Evolutionary conservation across 176 grass and related monocot genomes (phyloP).

Genomic region (Rhipidocladum racemiflorum): DNA sequence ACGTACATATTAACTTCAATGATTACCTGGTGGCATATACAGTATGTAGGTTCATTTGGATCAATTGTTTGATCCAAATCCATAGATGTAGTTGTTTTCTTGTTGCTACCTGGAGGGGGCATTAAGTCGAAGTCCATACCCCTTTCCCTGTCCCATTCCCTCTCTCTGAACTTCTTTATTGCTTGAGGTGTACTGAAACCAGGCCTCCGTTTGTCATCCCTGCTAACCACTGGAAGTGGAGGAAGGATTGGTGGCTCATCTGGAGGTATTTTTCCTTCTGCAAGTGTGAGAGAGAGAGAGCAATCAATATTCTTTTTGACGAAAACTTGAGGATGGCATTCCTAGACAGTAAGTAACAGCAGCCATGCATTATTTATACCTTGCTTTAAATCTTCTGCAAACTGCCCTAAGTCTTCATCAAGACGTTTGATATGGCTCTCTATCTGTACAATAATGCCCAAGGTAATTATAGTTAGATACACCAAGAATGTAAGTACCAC

Average conservation of each 20-base stretch:
- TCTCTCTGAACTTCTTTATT: conserved; percentile 76
- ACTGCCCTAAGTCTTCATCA: conserved; percentile 86
- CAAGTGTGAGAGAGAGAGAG: conserved; percentile 35
- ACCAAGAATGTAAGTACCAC: neutral
- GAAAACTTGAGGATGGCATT: conserved; percentile 1
- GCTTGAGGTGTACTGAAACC: conserved; percentile 72
- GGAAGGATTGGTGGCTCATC: conserved; percentile 79
- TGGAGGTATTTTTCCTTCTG: conserved; percentile 89
- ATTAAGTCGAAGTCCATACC: conserved; percentile 91
- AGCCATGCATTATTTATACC: conserved; percentile 41
- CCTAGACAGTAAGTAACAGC: conserved; percentile 1
- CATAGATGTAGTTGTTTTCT: conserved; percentile 61
- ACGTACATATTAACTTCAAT: conserved; percentile 19
- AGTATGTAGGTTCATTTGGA: conserved; percentile 95
- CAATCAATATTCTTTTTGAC: conserved; percentile 1
- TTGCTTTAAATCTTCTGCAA: conserved; percentile 96
- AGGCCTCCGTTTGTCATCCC: conserved; percentile 73
- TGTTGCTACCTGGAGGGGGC: conserved; percentile 93
- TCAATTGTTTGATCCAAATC: conserved; percentile 82
- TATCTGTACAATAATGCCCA: conserved; percentile 57
- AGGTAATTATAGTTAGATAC: conserved; percentile 14
- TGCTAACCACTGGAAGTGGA: conserved; percentile 48
- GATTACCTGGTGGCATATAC: conserved; percentile 93
- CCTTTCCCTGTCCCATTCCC: conserved; percentile 82
- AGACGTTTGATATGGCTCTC: conserved; percentile 96